Percentiles rank a stretch among this genome's conserved stretches.
phyloP scores from a whole-genome alignment of 78 protist genomes.

The Dictyostelium intermedium region DNA sequence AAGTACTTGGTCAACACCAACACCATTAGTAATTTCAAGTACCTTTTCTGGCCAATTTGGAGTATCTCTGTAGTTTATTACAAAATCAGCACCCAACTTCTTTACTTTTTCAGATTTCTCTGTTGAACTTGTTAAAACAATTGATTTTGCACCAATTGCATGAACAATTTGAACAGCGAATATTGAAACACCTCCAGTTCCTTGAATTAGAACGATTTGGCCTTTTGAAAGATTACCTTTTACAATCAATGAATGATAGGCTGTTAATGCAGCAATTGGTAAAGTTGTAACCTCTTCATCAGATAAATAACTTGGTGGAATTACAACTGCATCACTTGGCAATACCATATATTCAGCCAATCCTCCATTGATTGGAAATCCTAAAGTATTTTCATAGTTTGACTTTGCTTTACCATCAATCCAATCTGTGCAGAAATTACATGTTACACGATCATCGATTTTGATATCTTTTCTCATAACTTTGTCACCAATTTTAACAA shows the following conservation, averaged over 20 bases:
- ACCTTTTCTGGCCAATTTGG: slow-evolving; percentile 12
- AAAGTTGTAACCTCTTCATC: slow-evolving; percentile 20
- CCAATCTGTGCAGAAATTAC: slow-evolving; percentile 43
- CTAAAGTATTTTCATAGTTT: slow-evolving; percentile 17
- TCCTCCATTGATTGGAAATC: slow-evolving; percentile 12
- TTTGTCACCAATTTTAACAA: not conserved
- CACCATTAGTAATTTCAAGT: slow-evolving; percentile 10
- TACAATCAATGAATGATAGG: slow-evolving; percentile 20
- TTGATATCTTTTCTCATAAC: not conserved
- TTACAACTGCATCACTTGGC: slow-evolving; percentile 1
- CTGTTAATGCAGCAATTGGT: slow-evolving; percentile 39
- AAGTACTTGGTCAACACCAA: slow-evolving; percentile 17
- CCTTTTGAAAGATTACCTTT: not conserved
- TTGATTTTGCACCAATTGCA: slow-evolving; percentile 3
- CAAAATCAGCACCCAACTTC: not conserved
- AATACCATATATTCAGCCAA: slow-evolving; percentile 15
- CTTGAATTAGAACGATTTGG: not conserved
- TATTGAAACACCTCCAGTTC: slow-evolving; percentile 20
- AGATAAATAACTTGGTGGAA: slow-evolving; percentile 7
- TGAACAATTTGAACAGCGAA: slow-evolving; percentile 26
- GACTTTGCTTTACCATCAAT: slow-evolving; percentile 24
- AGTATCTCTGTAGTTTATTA: not conserved
- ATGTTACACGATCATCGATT: slow-evolving; percentile 17
- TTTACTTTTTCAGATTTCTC: slow-evolving; percentile 12
- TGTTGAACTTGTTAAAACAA: slow-evolving; percentile 19